Evolutionary conservation across 495 filamentous ascomycete genomes (phyloP), one percentile per base, ranked within the genome.

Genomic region (Penicillium steckii): DNA sequence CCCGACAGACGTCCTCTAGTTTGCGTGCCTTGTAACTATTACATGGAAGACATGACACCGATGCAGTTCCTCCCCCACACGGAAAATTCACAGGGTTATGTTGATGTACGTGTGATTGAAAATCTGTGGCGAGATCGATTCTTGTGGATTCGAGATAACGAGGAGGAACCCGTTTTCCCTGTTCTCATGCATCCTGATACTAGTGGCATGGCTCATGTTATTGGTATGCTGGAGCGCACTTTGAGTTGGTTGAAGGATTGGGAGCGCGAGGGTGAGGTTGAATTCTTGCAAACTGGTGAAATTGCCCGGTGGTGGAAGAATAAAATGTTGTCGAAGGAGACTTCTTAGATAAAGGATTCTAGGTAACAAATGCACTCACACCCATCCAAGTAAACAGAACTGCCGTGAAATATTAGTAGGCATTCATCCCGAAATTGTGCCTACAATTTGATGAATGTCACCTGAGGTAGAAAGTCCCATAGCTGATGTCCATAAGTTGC

Each of bases 151-250:
- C 62, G 66, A 8, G 66, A 72, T 15, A 67, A 75, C 15, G 70
- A 69, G 30, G 57, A 59, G 10, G 66, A 70, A 15, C 61, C 63
- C 21, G 62, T 82, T 3, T 80, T 81, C 46, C 72, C 75, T 24
- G 56, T 85, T 29, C 55, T 82, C 15, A 59, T 81, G 69, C 81
- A 85, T 63, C 80, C 81, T 17, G 80, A 85, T 68, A 83, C 79
- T 9, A 80, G 78, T 57, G 81, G 81, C 7, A 85, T 81, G 80
- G 75, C 81, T 23, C 81, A 85, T 72, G 72, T 85, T 8, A 76
- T 82, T 60, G 75, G 78, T 0, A 84, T 85, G 81, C 54, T 83
- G 43, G 79, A 85, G 61, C 62, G 78, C 29, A 70, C 80, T 60
- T 60, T 85, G 46, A 53, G 33, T 22, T 84, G 80, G 80, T 46